A percentile compares a stretch with the other conserved stretches of the same genome.
Conservation (phyloP, 2,329 filamentous ascomycete species). For the Didymellaceae sp. region DNA sequence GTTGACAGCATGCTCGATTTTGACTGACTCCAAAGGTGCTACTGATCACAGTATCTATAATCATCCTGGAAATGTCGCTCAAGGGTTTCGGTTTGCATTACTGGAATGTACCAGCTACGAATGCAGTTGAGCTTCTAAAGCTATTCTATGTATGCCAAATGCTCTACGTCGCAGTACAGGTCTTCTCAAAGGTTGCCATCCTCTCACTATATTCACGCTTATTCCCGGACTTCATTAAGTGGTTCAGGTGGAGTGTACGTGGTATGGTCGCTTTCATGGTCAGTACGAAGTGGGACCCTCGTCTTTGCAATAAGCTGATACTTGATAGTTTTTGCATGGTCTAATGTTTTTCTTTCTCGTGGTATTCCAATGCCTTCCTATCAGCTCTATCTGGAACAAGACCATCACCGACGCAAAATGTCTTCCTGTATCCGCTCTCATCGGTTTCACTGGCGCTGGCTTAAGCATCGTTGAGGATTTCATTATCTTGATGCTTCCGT, state of each 20-base stretch:
- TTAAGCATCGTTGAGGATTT: constrained; percentile 23
- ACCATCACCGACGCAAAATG: constrained; percentile 17
- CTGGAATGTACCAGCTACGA: constrained; percentile 17
- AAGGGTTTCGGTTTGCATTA: constrained; percentile 25
- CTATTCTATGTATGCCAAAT: constrained; percentile 26
- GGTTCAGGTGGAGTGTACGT: constrained; percentile 23
- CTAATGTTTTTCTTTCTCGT: constrained; percentile 22
- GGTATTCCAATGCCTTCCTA: constrained; percentile 21
- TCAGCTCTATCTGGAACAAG: constrained; percentile 25
- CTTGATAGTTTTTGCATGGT: constrained; percentile 13
- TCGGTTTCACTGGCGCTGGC: constrained; percentile 21
- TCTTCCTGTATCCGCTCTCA: constrained; percentile 15
- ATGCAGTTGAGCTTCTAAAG: constrained; percentile 20
- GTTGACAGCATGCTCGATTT: background rate
- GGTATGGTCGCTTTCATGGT: constrained; percentile 24
- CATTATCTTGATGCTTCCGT: constrained; percentile 24
- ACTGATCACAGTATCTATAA: constrained; percentile 16
- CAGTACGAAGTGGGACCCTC: background rate
- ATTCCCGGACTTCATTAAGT: constrained; percentile 16
- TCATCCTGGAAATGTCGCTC: constrained; percentile 24
- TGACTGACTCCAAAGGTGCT: constrained; percentile 2
- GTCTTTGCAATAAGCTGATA: background rate
- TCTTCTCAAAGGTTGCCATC: constrained; percentile 24
- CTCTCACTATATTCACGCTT: constrained; percentile 19
- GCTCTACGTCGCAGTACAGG: constrained; percentile 22